Percentiles rank a stretch among this genome's conserved stretches.
Evolutionary conservation across 305 asterid genomes (phyloP).

Genomic region (Fraxinus angustifolia): DNA sequence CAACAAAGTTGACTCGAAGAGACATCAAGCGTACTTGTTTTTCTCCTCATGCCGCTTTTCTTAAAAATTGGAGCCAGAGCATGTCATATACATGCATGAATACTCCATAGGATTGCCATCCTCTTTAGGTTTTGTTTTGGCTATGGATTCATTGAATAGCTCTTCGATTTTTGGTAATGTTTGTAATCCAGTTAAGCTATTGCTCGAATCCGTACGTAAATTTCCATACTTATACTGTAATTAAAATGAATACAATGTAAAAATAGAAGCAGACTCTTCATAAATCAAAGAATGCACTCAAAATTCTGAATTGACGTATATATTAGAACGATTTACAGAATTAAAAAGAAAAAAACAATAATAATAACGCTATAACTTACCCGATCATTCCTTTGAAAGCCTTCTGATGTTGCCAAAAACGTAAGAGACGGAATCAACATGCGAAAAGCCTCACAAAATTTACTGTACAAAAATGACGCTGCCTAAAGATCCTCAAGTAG

Average conservation of each 20-base stretch:
- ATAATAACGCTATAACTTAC: background rate
- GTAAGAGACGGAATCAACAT: background rate
- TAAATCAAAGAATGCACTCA: background rate
- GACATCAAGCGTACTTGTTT: background rate
- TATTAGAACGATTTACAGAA: background rate
- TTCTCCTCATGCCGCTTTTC: background rate
- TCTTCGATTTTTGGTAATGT: background rate
- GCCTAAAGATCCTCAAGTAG: background rate
- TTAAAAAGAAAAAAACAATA: background rate
- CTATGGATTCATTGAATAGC: background rate
- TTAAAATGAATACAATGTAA: background rate
- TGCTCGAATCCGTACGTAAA: background rate
- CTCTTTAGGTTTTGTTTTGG: background rate
- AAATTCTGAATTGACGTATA: background rate
- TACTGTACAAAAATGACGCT: slow-evolving; percentile 34
- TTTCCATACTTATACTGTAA: background rate
- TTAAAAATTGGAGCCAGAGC: background rate
- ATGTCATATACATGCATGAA: background rate
- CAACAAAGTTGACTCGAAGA: background rate
- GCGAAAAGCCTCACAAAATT: background rate
- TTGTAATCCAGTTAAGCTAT: background rate
- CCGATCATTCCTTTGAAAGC: background rate
- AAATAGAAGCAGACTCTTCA: background rate
- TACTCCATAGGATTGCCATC: background rate
- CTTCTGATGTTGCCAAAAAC: background rate